phyloP scores from a whole-genome alignment of 192 early-diverging fungal species.

The Coemansia sp. region DNA sequence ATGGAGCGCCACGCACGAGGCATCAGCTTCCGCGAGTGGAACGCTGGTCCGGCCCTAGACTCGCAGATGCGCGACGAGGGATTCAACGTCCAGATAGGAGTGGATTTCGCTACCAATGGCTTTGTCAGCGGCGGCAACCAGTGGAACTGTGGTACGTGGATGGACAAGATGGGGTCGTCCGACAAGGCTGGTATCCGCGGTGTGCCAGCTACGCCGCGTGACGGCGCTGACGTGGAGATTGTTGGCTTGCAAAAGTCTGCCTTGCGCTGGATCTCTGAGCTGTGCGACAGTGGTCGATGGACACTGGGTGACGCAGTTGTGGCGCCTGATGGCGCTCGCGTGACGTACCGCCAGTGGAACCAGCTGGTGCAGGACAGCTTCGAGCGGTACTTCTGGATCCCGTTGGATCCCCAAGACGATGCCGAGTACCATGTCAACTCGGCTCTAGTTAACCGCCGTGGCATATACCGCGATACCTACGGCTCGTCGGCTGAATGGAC shows the following conservation, averaged over 20 bases:
- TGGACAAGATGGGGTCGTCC: conserved; percentile 98
- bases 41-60: conserved; percentile 88
- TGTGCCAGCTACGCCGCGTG: conserved; percentile 89
- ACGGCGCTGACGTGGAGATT: conserved; percentile 93
- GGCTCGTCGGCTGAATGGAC: conserved; percentile 73
- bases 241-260: conserved; percentile 86
- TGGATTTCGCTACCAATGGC: conserved; percentile 75
- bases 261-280: conserved; percentile 78
- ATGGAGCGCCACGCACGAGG: conserved; percentile 88
- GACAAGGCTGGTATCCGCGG: conserved; percentile 93
- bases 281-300: conserved; percentile 54
- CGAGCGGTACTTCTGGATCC: conserved; percentile 91
- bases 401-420: conserved; percentile 70
- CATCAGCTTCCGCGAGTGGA: conserved; percentile 93
- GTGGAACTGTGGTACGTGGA: conserved; percentile 99
- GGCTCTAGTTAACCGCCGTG: conserved; percentile 78
- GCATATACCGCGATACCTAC: conserved; percentile 93
- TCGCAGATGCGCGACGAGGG: conserved; percentile 91
- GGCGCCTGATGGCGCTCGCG: conserved; percentile 34
- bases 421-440: conserved; percentile 61
- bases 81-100: conserved; percentile 80
- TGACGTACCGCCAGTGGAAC: conserved; percentile 81
- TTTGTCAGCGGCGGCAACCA: conserved; percentile 85
- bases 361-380: conserved; percentile 78
- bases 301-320: conserved; percentile 53